phyloP scores from a whole-genome alignment of 805 yeast species.

The Saccharomyces cerevisiae region DNA sequence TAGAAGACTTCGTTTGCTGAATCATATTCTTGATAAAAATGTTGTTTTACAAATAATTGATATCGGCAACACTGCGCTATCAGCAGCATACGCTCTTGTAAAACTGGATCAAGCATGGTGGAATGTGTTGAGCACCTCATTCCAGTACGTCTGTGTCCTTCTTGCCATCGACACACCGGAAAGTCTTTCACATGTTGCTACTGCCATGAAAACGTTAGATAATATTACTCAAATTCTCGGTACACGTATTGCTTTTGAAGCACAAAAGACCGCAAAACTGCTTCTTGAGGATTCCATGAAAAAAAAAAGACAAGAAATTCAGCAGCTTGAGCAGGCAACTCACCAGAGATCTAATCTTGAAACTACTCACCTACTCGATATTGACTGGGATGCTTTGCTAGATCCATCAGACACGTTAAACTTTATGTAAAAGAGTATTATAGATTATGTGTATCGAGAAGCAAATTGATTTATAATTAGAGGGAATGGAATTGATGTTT shows the following conservation, averaged over 20 bases:
- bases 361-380: neutral
- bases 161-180: slow-evolving; percentile 10
- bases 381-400: slow-evolving; percentile 8
- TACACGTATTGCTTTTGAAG: slow-evolving; percentile 8
- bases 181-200: slow-evolving; percentile 6
- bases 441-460: neutral
- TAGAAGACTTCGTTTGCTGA: slow-evolving; percentile 7
- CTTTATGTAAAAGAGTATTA: neutral
- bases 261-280: slow-evolving; percentile 7
- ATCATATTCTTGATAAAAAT: slow-evolving; percentile 4
- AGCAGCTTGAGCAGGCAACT: slow-evolving; percentile 5
- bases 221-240: slow-evolving; percentile 3
- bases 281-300: slow-evolving; percentile 9
- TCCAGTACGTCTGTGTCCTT: slow-evolving; percentile 9
- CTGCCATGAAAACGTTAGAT: slow-evolving; percentile 4
- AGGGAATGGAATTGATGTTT: neutral
- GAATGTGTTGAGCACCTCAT: slow-evolving; percentile 9
- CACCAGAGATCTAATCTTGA: slow-evolving; percentile 1
- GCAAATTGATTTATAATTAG: neutral
- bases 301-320: slow-evolving; percentile 5
- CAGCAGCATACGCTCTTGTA: slow-evolving; percentile 5
- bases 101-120: slow-evolving; percentile 8
- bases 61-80: slow-evolving; percentile 5
- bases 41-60: slow-evolving; percentile 6
- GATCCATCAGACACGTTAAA: slow-evolving; percentile 7